These are phyloP conservation scores for Ascocoryne sarcoides DNA, from an alignment of 2,329 filamentous ascomycete species.

Conservation along the genomic window DNA sequence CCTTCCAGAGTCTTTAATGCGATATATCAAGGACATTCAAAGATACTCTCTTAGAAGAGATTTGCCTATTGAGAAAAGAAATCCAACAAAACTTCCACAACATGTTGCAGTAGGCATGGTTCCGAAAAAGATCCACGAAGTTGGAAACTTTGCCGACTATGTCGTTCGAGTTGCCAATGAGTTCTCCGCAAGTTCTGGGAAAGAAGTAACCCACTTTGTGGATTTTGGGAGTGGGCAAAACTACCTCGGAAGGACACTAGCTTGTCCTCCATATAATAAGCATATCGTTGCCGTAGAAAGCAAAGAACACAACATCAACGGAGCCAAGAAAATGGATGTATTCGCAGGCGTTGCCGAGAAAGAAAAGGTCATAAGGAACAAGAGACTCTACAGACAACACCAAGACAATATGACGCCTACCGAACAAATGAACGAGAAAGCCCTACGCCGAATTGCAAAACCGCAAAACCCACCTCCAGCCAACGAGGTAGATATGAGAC, in stretches of 20 bases:
- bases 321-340: slow-evolving; percentile 79
- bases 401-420: slow-evolving; percentile 29
- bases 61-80: slow-evolving; percentile 39
- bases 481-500: slow-evolving; percentile 38
- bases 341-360: slow-evolving; percentile 67
- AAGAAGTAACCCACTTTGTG: slow-evolving; percentile 72
- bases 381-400: slow-evolving; percentile 58
- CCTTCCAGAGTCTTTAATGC: slow-evolving; percentile 43
- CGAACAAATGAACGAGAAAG: slow-evolving; percentile 35
- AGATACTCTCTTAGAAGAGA: slow-evolving; percentile 57
- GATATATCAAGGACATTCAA: slow-evolving; percentile 66
- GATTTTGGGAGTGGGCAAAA: slow-evolving; percentile 97
- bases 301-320: slow-evolving; percentile 74
- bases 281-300: slow-evolving; percentile 89
- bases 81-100: slow-evolving; percentile 52
- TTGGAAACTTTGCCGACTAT: slow-evolving; percentile 81
- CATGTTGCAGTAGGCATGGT: slow-evolving; percentile 86
- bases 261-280: slow-evolving; percentile 75
- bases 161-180: slow-evolving; percentile 53
- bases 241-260: slow-evolving; percentile 82
- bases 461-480: slow-evolving; percentile 22
- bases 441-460: slow-evolving; percentile 30
- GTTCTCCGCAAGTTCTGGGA: slow-evolving; percentile 48
- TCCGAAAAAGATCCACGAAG: slow-evolving; percentile 90
- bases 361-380: slow-evolving; percentile 68